phyloP scores from a whole-genome alignment of 1,284 basidiomycete species.

The Heterobasidion annosum region DNA sequence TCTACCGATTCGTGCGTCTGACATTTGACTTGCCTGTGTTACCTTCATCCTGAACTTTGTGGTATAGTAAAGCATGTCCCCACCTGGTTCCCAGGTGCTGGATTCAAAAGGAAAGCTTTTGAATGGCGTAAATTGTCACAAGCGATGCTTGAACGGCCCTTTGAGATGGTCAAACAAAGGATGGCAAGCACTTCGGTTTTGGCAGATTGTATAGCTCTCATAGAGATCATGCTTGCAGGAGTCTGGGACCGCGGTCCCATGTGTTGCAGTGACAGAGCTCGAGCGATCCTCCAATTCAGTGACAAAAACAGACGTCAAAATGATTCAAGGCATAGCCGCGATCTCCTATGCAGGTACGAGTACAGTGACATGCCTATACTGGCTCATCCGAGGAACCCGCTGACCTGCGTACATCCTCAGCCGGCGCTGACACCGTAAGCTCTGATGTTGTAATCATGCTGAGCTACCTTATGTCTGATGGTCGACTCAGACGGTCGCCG shows the following conservation, averaged over 20 bases:
- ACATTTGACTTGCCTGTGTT: background rate
- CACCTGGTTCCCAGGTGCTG: constrained; percentile 4
- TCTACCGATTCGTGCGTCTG: constrained; percentile 15
- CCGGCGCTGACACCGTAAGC: constrained; percentile 15
- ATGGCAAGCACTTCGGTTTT: background rate
- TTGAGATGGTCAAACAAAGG: background rate
- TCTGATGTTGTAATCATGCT: background rate
- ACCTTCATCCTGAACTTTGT: background rate
- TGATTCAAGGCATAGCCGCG: background rate
- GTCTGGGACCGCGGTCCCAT: background rate
- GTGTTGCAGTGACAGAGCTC: background rate
- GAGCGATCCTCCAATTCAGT: background rate
- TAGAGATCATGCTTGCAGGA: background rate
- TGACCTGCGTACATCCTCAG: constrained; percentile 3
- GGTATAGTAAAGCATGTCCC: background rate
- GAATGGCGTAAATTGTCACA: background rate
- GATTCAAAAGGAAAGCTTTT: constrained; percentile 5
- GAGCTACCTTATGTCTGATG: background rate
- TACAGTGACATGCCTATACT: constrained; percentile 6
- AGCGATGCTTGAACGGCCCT: background rate
- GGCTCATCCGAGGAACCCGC: background rate
- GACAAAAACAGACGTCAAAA: background rate
- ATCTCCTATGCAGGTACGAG: constrained; percentile 6
- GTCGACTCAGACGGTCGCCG: background rate
- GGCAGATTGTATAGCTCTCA: no score